These are phyloP conservation scores for Ustilaginoidea virens DNA, from an alignment of 2,329 filamentous ascomycete species.

Conservation along the genomic window DNA sequence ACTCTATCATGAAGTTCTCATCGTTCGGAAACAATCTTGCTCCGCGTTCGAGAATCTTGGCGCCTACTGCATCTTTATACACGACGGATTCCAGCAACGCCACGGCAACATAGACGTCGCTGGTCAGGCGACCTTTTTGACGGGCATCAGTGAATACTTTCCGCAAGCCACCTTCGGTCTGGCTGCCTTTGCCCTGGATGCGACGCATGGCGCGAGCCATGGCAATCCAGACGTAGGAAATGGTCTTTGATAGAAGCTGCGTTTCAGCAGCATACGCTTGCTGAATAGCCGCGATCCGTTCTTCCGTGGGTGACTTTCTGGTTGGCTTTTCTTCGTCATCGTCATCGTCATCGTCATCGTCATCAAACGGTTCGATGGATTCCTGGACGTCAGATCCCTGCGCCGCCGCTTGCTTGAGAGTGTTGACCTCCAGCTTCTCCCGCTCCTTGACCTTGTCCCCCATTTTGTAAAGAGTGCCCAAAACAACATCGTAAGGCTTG, in stretches of 20 bases:
- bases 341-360: constrained; percentile 27
- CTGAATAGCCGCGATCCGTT: constrained; percentile 44
- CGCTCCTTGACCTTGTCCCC: constrained; percentile 56
- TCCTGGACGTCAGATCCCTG: constrained; percentile 19
- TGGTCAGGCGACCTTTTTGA: constrained; percentile 73
- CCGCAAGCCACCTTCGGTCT: constrained; percentile 59
- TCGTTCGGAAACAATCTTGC: constrained; percentile 89
- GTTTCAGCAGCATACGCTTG: constrained; percentile 59
- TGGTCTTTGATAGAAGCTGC: constrained; percentile 62
- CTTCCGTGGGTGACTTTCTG: constrained; percentile 44
- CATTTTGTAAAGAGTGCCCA: constrained; percentile 79
- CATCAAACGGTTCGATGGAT: constrained; percentile 30
- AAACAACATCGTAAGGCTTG: constrained; percentile 67
- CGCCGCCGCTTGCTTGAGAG: constrained; percentile 36
- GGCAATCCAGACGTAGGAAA: constrained; percentile 91
- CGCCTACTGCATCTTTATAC: constrained; percentile 84
- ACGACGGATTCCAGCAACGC: constrained; percentile 90
- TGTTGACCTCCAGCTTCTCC: constrained; percentile 41
- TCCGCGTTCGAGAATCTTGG: constrained; percentile 91
- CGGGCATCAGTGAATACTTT: constrained; percentile 83
- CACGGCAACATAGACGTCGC: constrained; percentile 87
- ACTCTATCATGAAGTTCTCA: constrained; percentile 85
- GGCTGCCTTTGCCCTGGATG: constrained; percentile 66
- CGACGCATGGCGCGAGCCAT: constrained; percentile 88
- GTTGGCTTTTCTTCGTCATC: constrained; percentile 30